Conservation (phyloP, 1,139 yeast species). For the Magnusiomyces paraingens region DNA sequence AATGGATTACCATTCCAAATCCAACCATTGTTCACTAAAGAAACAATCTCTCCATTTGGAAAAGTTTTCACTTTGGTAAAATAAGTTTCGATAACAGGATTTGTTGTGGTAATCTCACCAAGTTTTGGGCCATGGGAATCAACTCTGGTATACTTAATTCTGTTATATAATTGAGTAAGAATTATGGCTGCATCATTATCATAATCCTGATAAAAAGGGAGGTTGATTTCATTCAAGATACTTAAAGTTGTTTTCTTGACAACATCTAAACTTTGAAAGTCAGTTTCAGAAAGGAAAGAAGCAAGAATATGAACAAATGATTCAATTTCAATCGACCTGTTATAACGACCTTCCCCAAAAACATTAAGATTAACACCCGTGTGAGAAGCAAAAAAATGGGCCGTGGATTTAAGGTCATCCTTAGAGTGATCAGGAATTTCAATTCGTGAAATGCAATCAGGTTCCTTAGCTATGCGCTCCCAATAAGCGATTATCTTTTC, state of each 20-base stretch:
- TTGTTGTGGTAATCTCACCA: constrained; percentile 50
- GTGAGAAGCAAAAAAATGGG: constrained; percentile 44
- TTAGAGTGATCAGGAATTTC: constrained; percentile 41
- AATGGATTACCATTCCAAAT: constrained; percentile 96
- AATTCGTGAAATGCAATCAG: constrained; percentile 25
- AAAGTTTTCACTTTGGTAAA: constrained; percentile 61
- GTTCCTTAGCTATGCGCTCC: constrained; percentile 7
- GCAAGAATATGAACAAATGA: constrained; percentile 45
- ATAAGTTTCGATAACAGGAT: constrained; percentile 77
- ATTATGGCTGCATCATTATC: constrained; percentile 66
- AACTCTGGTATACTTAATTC: constrained; percentile 68
- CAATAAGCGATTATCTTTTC: constrained; percentile 21
- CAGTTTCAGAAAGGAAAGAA: constrained; percentile 35
- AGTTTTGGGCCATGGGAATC: constrained; percentile 75
- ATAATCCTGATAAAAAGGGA: constrained; percentile 63
- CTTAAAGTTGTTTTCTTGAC: constrained; percentile 42
- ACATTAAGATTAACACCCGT: constrained; percentile 35
- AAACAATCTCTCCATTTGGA: constrained; percentile 44
- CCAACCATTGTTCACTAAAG: constrained; percentile 96
- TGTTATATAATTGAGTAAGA: constrained; percentile 59
- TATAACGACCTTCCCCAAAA: constrained; percentile 46
- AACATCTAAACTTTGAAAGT: constrained; percentile 22
- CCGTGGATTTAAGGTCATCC: constrained; percentile 39
- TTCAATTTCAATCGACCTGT: constrained; percentile 47
- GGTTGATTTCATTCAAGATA: constrained; percentile 71